These are phyloP conservation scores for Cicer arietinum DNA, from an alignment of 306 rosid species.

Conservation along the genomic window DNA sequence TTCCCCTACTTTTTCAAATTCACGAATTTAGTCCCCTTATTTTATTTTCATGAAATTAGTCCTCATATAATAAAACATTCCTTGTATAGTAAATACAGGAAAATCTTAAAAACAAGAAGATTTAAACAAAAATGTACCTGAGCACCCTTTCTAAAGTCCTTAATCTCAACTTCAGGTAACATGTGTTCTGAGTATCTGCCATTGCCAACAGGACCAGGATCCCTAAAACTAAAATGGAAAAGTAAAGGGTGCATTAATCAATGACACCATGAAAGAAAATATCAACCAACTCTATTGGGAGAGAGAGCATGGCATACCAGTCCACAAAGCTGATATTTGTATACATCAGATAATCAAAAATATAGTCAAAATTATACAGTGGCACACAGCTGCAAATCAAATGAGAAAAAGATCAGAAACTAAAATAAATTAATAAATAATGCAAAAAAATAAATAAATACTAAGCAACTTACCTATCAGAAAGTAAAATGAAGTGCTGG, in stretches of 20 bases:
- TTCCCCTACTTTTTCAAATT: neutral
- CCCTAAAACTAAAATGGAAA: conserved; percentile 70
- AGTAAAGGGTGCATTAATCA: conserved; percentile 22
- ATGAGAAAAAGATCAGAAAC: conserved; percentile 43
- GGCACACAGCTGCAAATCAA: conserved; percentile 90
- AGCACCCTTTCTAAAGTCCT: conserved; percentile 97
- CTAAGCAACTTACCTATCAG: conserved; percentile 71
- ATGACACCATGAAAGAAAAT: conserved; percentile 28
- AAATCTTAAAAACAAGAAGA: conserved; percentile 15
- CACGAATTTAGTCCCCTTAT: too few species aligned
- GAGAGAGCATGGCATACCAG: conserved; percentile 61
- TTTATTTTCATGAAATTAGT: too few species aligned
- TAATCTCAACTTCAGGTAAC: conserved; percentile 91
- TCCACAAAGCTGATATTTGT: conserved; percentile 93
- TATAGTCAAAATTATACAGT: conserved; percentile 73
- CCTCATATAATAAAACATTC: neutral
- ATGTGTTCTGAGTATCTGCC: conserved; percentile 91
- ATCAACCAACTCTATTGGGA: conserved; percentile 15
- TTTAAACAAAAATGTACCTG: conserved; percentile 66
- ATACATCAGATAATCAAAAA: conserved; percentile 77
- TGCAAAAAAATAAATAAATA: conserved; percentile 2
- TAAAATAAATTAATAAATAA: conserved; percentile 28
- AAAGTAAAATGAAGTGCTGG: conserved; percentile 92
- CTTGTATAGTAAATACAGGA: neutral
- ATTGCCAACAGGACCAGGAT: conserved; percentile 97